Conservation (phyloP, 116 monocot genomes). For the Iris pallida region DNA sequence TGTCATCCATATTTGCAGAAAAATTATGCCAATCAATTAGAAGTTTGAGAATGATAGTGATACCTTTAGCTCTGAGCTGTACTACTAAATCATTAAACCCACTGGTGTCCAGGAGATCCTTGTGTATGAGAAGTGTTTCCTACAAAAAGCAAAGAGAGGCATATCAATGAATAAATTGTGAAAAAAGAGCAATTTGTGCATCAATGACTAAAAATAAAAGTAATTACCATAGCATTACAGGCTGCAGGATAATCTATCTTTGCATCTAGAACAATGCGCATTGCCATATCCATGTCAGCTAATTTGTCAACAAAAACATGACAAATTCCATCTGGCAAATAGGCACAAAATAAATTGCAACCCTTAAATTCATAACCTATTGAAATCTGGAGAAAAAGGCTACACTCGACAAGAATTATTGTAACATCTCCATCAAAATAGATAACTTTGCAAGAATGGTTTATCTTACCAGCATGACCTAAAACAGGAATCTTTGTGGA, state of each 20-base stretch:
- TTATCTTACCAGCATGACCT: slow-evolving; percentile 74
- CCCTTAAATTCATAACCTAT: neutral
- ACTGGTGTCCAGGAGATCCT: slow-evolving; percentile 47
- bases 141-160: slow-evolving; percentile 19
- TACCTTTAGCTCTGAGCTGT: slow-evolving; percentile 80
- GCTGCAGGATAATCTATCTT: slow-evolving; percentile 98
- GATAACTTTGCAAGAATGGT: no score
- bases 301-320: slow-evolving; percentile 98
- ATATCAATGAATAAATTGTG: neutral
- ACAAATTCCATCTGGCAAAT: slow-evolving; percentile 84
- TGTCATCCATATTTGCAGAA: no score
- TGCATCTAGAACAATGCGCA: slow-evolving; percentile 78
- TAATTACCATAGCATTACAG: slow-evolving; percentile 90
- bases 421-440: no score
- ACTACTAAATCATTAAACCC: slow-evolving; percentile 56
- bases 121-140: slow-evolving; percentile 95
- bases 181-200: neutral
- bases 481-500: slow-evolving; percentile 91
- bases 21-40: no score
- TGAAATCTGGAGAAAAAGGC: no score
- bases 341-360: neutral
- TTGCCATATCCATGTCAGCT: slow-evolving; percentile 87
- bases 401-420: no score
- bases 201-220: neutral
- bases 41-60: neutral